Evolutionary conservation across 129 eudicot genomes (phyloP).

Genomic region (Pulicaria dysenterica): DNA sequence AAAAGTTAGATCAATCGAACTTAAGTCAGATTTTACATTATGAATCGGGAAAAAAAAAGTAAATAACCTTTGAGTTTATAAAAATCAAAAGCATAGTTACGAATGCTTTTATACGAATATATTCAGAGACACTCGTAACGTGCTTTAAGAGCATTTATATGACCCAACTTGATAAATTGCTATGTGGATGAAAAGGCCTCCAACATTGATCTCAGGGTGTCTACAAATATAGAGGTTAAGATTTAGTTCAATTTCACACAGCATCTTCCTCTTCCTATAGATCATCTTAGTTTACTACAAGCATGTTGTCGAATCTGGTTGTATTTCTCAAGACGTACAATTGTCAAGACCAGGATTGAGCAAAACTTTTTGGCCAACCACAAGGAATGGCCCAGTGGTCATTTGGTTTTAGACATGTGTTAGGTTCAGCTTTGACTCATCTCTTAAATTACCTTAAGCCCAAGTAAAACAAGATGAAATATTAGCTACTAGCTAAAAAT

Average conservation of each 20-base stretch:
- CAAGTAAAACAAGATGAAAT: too few species aligned
- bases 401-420: too few species aligned
- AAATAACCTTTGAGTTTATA: background rate
- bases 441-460: too few species aligned
- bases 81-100: background rate
- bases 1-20: background rate
- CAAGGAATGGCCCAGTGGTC: too few species aligned
- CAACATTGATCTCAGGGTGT: slow-evolving; percentile 12
- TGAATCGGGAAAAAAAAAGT: background rate
- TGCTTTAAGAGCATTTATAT: background rate
- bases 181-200: background rate
- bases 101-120: background rate
- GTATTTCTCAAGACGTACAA: background rate
- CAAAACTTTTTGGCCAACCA: too few species aligned
- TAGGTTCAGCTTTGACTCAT: too few species aligned
- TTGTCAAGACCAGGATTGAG: background rate
- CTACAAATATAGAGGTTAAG: slow-evolving; percentile 8
- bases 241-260: background rate
- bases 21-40: background rate
- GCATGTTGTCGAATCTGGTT: background rate
- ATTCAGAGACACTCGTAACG: background rate
- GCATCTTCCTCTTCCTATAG: background rate
- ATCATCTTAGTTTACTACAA: slow-evolving; percentile 3
- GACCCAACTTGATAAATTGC: background rate
- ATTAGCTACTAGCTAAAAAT: too few species aligned